Percentiles rank a stretch among this genome's conserved stretches.
phyloP scores from a whole-genome alignment of 148 eudicot species.

The Camellia granthamiana region DNA sequence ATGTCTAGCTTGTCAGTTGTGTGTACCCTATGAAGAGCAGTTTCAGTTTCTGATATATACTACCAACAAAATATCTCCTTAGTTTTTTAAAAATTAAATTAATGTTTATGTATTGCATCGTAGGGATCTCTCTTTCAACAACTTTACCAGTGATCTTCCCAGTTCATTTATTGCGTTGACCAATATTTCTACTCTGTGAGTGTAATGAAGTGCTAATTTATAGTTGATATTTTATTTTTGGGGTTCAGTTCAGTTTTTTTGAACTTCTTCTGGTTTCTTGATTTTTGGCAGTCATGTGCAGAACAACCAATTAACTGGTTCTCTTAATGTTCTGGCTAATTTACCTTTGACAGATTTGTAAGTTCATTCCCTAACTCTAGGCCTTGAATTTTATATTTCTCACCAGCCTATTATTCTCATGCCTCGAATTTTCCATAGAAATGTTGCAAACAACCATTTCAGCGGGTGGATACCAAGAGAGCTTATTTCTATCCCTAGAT shows the following conservation, averaged over 20 bases:
- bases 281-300: conserved; percentile 63
- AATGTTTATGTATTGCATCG: conserved; percentile 26
- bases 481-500: conserved; percentile 66
- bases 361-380: conserved; percentile 28
- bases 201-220: conserved; percentile 20
- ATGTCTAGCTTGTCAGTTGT: conserved; percentile 1
- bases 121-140: conserved; percentile 91
- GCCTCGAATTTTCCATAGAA: conserved; percentile 41
- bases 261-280: conserved; percentile 24
- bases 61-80: not conserved
- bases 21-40: not conserved
- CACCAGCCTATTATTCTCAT: not conserved
- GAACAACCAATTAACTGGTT: conserved; percentile 77
- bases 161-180: conserved; percentile 59
- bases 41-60: not conserved
- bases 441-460: conserved; percentile 85
- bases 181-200: conserved; percentile 88
- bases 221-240: conserved; percentile 1
- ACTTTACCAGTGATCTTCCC: conserved; percentile 80
- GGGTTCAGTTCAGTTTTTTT: not conserved
- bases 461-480: conserved; percentile 89
- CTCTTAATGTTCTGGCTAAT: conserved; percentile 53
- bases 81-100: not conserved
- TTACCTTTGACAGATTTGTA: conserved; percentile 84
- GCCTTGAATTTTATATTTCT: not conserved